Evolutionary conservation across 192 early-diverging fungal species (phyloP), one percentile per base, ranked within the genome.

Genomic region (Radiomyces spectabilis): DNA sequence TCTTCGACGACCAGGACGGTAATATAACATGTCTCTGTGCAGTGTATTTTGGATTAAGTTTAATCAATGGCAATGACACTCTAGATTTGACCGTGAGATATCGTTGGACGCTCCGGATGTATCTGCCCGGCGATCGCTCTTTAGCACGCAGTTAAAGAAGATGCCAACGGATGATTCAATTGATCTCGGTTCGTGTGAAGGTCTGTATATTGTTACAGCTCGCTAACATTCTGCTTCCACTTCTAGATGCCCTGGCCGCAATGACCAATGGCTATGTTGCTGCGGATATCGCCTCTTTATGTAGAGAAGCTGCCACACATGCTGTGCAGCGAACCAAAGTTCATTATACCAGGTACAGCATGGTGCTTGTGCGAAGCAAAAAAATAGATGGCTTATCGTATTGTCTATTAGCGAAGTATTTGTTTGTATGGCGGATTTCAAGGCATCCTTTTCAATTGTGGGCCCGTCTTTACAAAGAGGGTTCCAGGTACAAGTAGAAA

Each of bases 231-330:
- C n/a, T n/a, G n/a, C n/a, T n/a, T 46, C 24, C 7, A 40, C 41
- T 57, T 30, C 9, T 63, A 43, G 57, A 29, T 10, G 47, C 34
- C 8, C 47, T 89, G 30, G 84, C 86, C 0, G 55, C 68, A 30
- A 57, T 71, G 46, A 95, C 93, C 5, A 90, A 89, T 64, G 95
- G 95, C 2, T 98, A 87, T 66, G 95, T 98, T 5, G 93, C 88
- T 37, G 93, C 97, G 0, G 97, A 99, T 76, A 69, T 99, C 35
- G 74, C 79, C 0, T 80, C 92, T 0, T 51, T 99, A 1, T 86
- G 87, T 38, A 79, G 89, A 5, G 94, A 94, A 69, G 88, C 91
- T 12, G 85, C 86, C 1, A 56, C 82, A 21, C 41, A 53, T 29
- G 81, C 81, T 5, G 63, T 75, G 7, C 59, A 80, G 45, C 57